These are phyloP conservation scores for Eucalyptus pauciflora DNA, from an alignment of 345 rosid genomes.

Conservation along the genomic window DNA sequence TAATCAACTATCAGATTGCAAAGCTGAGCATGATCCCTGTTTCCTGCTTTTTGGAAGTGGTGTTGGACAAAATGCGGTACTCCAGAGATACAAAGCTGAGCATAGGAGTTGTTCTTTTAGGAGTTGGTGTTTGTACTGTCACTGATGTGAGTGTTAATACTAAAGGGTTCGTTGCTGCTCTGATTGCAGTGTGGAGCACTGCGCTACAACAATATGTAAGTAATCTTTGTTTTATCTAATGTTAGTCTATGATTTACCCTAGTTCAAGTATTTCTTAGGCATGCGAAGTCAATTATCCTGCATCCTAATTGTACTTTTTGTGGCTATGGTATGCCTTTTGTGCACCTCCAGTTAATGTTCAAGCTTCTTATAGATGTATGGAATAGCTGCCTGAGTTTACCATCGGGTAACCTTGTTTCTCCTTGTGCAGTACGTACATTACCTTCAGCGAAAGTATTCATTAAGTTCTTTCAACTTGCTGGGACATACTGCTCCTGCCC, in stretches of 20 bases:
- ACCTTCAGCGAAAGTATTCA: constrained; percentile 74
- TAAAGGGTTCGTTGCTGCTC: constrained; percentile 83
- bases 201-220: constrained; percentile 91
- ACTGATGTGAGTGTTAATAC: constrained; percentile 91
- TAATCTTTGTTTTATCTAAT: background rate
- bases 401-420: background rate
- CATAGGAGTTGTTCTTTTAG: constrained; percentile 75
- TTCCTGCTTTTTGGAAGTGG: constrained; percentile 88
- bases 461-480: constrained; percentile 84
- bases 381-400: background rate
- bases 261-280: background rate
- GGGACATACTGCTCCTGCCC: constrained; percentile 99
- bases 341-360: background rate
- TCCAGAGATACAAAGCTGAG: constrained; percentile 95
- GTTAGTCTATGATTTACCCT: background rate
- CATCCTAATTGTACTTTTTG: background rate
- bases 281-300: background rate
- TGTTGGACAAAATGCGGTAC: constrained; percentile 81
- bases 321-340: background rate
- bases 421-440: constrained; percentile 83
- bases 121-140: constrained; percentile 94
- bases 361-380: background rate
- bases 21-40: constrained; percentile 98
- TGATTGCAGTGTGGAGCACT: constrained; percentile 94
- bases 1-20: constrained; percentile 52